These are phyloP conservation scores for Penicillium sp. DNA, from an alignment of 2,329 filamentous ascomycete species.

Conservation along the genomic window DNA sequence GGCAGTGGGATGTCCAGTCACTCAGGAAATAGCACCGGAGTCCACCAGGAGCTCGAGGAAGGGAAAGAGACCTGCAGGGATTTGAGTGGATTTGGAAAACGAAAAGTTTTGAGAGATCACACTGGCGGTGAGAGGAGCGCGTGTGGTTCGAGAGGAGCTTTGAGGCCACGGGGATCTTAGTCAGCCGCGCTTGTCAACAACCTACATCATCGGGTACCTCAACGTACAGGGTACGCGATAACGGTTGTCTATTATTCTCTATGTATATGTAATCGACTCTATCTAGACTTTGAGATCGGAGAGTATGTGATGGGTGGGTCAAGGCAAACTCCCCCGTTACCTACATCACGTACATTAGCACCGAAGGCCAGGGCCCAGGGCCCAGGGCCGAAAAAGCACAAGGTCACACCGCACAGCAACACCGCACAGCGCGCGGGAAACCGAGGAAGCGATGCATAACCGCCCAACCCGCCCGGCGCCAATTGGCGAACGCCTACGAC, in stretches of 20 bases:
- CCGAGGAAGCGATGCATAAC: slow-evolving; percentile 22
- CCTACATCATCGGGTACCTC: neutral
- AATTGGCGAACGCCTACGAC: slow-evolving; percentile 3
- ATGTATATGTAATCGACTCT: no score
- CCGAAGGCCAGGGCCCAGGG: neutral
- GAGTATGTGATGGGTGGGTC: no score
- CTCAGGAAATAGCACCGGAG: slow-evolving; percentile 1
- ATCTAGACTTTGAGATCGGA: neutral
- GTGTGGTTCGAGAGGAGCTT: slow-evolving; percentile 5
- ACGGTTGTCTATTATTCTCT: no score
- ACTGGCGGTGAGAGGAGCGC: slow-evolving; percentile 21
- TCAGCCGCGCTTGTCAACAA: slow-evolving; percentile 9
- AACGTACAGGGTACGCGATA: no score
- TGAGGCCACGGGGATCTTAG: slow-evolving; percentile 7
- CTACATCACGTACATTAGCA: no score
- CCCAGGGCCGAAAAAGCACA: neutral
- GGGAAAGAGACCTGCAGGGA: neutral
- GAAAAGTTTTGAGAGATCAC: slow-evolving; percentile 13
- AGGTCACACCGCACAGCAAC: neutral
- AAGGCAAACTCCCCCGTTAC: no score
- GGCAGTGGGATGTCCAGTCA: slow-evolving; percentile 5
- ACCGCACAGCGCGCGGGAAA: neutral
- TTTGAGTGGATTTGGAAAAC: slow-evolving; percentile 3
- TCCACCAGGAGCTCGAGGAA: neutral
- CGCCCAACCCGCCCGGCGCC: slow-evolving; percentile 14